Evolutionary conservation across 2,329 filamentous ascomycete species (phyloP).

Genomic region (Pseudogymnoascus sp.): DNA sequence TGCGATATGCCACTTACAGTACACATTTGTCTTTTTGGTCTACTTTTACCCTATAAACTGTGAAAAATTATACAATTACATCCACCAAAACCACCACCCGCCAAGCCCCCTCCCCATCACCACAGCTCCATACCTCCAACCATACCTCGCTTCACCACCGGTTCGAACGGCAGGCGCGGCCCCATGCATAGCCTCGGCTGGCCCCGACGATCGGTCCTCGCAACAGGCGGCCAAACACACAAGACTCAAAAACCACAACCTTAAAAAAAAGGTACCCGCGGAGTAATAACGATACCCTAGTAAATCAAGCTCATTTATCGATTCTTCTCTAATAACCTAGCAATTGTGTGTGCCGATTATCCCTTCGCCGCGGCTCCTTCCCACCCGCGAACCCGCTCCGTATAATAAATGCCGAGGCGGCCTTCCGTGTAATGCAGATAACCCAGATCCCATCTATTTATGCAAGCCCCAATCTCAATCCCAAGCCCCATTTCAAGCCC

Average conservation of each 20-base stretch:
- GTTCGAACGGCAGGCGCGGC: not conserved
- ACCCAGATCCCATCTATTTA: not conserved
- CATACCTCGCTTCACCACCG: not conserved
- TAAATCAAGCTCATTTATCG: not conserved
- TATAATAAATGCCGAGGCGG: not conserved
- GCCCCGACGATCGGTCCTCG: not conserved
- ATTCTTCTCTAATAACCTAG: not conserved
- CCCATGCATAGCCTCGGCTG: not conserved
- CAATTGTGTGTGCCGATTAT: not conserved
- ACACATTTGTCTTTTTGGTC: not conserved
- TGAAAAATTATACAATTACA: not conserved
- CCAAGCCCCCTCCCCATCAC: not conserved
- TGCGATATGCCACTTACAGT: conserved; percentile 4
- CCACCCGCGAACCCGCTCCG: not conserved
- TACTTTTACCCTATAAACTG: not conserved
- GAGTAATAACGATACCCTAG: too few relatives aligned
- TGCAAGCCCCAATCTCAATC: not conserved
- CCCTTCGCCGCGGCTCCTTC: not conserved
- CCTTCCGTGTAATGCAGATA: not conserved
- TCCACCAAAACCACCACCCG: not conserved
- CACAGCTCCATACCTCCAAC: not conserved
- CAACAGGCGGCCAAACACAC: too few relatives aligned
- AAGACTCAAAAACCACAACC: too few relatives aligned
- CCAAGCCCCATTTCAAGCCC: not conserved
- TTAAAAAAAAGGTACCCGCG: too few relatives aligned